Conservation (phyloP, 176 grass and related monocot species). For the Tillandsia fasciculata region DNA sequence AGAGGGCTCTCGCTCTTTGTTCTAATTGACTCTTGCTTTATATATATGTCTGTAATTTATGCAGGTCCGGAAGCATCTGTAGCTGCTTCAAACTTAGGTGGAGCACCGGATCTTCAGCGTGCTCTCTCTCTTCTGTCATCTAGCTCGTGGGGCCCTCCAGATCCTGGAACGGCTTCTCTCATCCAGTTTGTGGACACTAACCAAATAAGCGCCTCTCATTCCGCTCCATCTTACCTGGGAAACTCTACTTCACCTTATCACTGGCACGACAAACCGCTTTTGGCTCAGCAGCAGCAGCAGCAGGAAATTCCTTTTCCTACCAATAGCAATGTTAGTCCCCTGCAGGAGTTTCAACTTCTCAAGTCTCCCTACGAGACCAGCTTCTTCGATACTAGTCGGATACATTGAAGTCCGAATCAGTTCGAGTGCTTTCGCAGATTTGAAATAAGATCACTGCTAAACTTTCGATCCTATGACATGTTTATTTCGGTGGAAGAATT, state of each 20-base stretch:
- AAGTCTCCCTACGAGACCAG: neutral
- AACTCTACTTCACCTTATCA: neutral
- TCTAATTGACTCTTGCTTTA: neutral
- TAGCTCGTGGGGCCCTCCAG: constrained; percentile 1
- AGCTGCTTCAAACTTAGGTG: constrained; percentile 13
- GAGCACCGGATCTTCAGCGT: constrained; percentile 16
- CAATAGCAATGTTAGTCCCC: neutral
- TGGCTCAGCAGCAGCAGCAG: neutral
- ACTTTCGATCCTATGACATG: neutral
- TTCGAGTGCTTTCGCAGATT: neutral
- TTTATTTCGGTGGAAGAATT: neutral
- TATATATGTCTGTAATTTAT: neutral
- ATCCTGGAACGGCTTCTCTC: constrained; percentile 1
- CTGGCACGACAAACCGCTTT: neutral
- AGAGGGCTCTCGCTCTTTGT: neutral
- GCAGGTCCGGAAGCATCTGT: constrained; percentile 5
- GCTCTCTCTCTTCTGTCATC: constrained; percentile 32
- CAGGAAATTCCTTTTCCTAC: neutral
- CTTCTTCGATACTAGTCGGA: constrained; percentile 9
- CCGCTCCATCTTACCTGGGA: neutral
- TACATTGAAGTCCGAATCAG: constrained; percentile 4
- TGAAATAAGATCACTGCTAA: neutral
- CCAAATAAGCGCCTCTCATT: neutral
- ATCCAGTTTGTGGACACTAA: constrained; percentile 5
- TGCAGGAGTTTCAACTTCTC: constrained; percentile 12